These are phyloP conservation scores for Fusarium sp. DNA, from an alignment of 2,329 filamentous ascomycete species.

Conservation along the genomic window DNA sequence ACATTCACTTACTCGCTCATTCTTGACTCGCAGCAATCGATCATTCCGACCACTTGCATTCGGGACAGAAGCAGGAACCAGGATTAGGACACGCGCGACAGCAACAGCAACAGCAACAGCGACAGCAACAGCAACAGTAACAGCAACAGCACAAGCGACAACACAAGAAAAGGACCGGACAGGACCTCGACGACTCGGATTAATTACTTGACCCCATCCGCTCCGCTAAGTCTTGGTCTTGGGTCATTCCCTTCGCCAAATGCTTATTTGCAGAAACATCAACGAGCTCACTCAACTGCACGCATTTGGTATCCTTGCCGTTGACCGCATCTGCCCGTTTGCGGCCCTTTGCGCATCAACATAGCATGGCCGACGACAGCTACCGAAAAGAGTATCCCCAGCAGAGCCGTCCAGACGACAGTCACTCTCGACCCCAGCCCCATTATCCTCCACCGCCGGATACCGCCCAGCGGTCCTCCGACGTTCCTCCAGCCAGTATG, in stretches of 20 bases:
- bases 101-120: slow-evolving; percentile 1
- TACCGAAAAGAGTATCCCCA: slow-evolving; percentile 56
- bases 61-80: slow-evolving; percentile 1
- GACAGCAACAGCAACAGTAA: slow-evolving; percentile 5
- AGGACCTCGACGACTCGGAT: slow-evolving; percentile 26
- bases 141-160: neutral
- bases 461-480: slow-evolving; percentile 53
- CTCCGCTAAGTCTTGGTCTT: slow-evolving; percentile 13
- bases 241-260: slow-evolving; percentile 34
- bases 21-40: slow-evolving; percentile 43
- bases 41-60: slow-evolving; percentile 31
- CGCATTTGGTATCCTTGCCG: slow-evolving; percentile 30
- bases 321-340: slow-evolving; percentile 44
- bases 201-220: slow-evolving; percentile 18
- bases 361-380: slow-evolving; percentile 58
- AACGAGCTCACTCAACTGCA: slow-evolving; percentile 19
- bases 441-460: slow-evolving; percentile 59
- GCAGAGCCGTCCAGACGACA: slow-evolving; percentile 56
- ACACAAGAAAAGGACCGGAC: slow-evolving; percentile 4
- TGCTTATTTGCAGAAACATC: slow-evolving; percentile 37
- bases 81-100: slow-evolving; percentile 12
- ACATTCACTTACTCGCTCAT: slow-evolving; percentile 39
- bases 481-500: slow-evolving; percentile 55
- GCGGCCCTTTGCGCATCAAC: slow-evolving; percentile 48
- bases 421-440: slow-evolving; percentile 58